Evolutionary conservation across 2,329 filamentous ascomycete genomes (phyloP), one percentile per base, ranked within the genome.

Genomic region (Ilyonectria robusta): DNA sequence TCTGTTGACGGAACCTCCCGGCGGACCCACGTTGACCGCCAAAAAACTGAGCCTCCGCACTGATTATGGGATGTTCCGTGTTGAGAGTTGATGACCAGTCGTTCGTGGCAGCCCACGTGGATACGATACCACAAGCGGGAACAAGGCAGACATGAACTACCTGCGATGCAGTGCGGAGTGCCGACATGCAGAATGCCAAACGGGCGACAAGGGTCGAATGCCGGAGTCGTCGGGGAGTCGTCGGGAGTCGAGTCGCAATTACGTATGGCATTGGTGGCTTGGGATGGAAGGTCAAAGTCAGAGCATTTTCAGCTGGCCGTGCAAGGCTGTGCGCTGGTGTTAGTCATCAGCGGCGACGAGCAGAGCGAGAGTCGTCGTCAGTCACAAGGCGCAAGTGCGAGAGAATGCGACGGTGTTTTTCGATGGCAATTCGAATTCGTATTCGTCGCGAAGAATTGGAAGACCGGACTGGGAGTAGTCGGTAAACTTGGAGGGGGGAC

Each of bases 271-370:
- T 29, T 46, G 29, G 51, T 62, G 58, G 57, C 63, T 64, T 47
- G 53, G 68, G 62, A 29, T 61, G 10, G 62, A 29, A 59, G 10
- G 35, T 19, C 13, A 54, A 37, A 40, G 33, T 31, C 29, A 23
- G 29, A 35, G 42, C 44, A 48, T 56, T 26, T 59, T 64, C 72
- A 75, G 71, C 68, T 73, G 68, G 62, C 65, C 59, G 66, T 56
- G 56, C 63, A 72, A 70, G 73, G 72, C 72, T 72, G 70, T 70
- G 68, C 63, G 26, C 26, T 26, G 26, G 4, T 26, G 21, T 26
- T 17, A n/a, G 7, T 51, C 48, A 42, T 40, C 58, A 60, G 33
- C 26, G 26, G 26, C 26, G 26, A 26, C 5, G 26, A 15, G 35
- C 19, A 15, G 40, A 15, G 26, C 19, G 26, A 10, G 21, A 57